Base-by-base conservation (phyloP, 768 basidiomycete genomes). In the Hygrophorus russula region DNA sequence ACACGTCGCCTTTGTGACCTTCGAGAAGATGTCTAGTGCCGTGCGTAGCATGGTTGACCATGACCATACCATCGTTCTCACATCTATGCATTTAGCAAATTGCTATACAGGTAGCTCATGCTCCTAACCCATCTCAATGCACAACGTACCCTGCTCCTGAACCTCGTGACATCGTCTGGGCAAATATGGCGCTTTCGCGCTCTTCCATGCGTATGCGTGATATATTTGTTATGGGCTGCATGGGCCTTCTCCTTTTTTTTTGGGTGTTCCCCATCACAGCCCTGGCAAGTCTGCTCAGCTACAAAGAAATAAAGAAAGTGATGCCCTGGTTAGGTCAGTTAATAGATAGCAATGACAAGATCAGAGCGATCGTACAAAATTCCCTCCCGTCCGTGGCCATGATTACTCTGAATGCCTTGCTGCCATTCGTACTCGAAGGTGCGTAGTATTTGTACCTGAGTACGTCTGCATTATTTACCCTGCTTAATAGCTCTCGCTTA, bases 161-260 rank as follows among this genome's bases (percentile, higher is more conserved):
- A 57, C 93, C 94, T 8, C 77, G 94, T 38, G 94, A 98, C 58
- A 87, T 98, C 44, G 78, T 97, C 14, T 99, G 96, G 96, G 69
- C 80, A 24, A 92, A 91, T 51, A 83, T 98, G 66, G 68, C 80
- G 1, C 76, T 82, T 15, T 74, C 87, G 0, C 65, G 67, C 1
- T 55, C 69, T 12, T 65, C 75, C 28, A 66, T 79, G 13, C 70
- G 75, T 36, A 68, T 78, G 3, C 80, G 96, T 20, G 78, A 89
- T 34, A 45, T 80, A 28, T 56, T 94, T 19, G 87, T 93, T 2
- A 61, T 87, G 15, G 67, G 60, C 11, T 68, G 78, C 24, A 84
- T 92, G 62, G 70, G 63, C 0, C 49, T 91, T 14, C 66, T 98
- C 28, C 70, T 97, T 52, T 82, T 92, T 57, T 85, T 85, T 59